Evolutionary conservation across 108 stramenopile species (phyloP).

Genomic region (Conticribra weissflogii): DNA sequence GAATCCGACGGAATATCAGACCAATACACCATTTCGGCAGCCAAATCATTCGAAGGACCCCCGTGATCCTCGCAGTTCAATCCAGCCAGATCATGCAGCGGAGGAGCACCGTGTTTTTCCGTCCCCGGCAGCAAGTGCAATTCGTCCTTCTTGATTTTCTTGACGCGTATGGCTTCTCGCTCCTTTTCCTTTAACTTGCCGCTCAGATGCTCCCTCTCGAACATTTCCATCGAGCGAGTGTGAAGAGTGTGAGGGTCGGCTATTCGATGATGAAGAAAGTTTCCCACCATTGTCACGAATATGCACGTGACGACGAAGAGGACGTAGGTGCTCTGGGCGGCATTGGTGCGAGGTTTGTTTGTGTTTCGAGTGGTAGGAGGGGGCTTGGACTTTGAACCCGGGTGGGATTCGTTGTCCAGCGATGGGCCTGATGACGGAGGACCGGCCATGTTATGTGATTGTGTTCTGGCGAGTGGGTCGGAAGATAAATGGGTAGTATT

Average conservation of each 20-base stretch:
- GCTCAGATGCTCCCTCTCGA: slow-evolving; percentile 27
- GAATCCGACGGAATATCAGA: slow-evolving; percentile 73
- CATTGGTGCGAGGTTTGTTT: slow-evolving; percentile 25
- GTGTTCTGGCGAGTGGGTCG: too few species aligned
- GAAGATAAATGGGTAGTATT: too few species aligned
- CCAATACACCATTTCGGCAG: slow-evolving; percentile 88
- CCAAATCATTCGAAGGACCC: slow-evolving; percentile 48
- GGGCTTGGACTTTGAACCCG: not conserved
- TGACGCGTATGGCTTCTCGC: not conserved
- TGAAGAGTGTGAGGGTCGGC: slow-evolving; percentile 45
- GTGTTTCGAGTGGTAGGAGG: not conserved
- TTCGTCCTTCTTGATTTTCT: slow-evolving; percentile 1
- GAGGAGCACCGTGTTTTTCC: slow-evolving; percentile 5
- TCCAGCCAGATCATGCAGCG: slow-evolving; percentile 51
- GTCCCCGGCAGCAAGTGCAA: not conserved
- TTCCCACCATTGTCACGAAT: slow-evolving; percentile 37
- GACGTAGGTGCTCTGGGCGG: slow-evolving; percentile 40
- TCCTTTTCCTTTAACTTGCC: slow-evolving; percentile 18
- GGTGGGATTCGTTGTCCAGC: not conserved
- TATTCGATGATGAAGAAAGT: slow-evolving; percentile 44
- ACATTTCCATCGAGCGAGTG: slow-evolving; percentile 24
- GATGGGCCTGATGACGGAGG: not conserved
- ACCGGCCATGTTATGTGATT: not conserved
- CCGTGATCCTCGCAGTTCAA: slow-evolving; percentile 49
- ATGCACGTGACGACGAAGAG: slow-evolving; percentile 40